phyloP scores from a whole-genome alignment of 768 basidiomycete species.

The Lentinula edodes region DNA sequence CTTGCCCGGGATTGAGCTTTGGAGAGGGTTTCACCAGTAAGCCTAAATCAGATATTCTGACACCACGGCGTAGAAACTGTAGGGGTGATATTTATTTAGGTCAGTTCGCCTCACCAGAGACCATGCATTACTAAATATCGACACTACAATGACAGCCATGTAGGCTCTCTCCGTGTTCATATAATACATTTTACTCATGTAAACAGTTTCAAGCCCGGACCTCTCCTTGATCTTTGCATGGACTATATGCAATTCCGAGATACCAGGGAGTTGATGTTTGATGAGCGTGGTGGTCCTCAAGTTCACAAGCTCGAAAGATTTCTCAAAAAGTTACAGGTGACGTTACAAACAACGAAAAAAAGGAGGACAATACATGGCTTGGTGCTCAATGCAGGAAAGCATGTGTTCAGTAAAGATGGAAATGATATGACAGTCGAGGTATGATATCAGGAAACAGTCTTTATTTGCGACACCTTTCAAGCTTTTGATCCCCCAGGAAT shows the following conservation, averaged over 20 bases:
- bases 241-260: slow-evolving; percentile 18
- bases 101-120: slow-evolving; percentile 40
- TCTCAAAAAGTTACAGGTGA: slow-evolving; percentile 30
- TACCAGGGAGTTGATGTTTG: slow-evolving; percentile 23
- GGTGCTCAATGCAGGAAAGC: slow-evolving; percentile 31
- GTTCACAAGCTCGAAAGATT: slow-evolving; percentile 31
- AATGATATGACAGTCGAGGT: slow-evolving; percentile 34
- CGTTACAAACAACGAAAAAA: slow-evolving; percentile 18
- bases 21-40: slow-evolving; percentile 48
- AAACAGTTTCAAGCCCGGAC: slow-evolving; percentile 24
- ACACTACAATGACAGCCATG: slow-evolving; percentile 41
- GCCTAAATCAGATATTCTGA: slow-evolving; percentile 4
- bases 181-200: not conserved
- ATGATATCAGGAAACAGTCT: not conserved
- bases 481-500: slow-evolving; percentile 26
- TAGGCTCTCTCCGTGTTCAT: slow-evolving; percentile 17
- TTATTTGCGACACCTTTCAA: not conserved
- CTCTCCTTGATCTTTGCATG: slow-evolving; percentile 27
- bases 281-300: slow-evolving; percentile 8
- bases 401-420: slow-evolving; percentile 33
- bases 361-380: slow-evolving; percentile 32
- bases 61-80: not conserved
- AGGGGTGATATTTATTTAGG: slow-evolving; percentile 16
- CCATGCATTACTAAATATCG: slow-evolving; percentile 39
- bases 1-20: slow-evolving; percentile 32